Evolutionary conservation across 768 basidiomycete species (phyloP).

Genomic region (Kwoniella shandongensis): DNA sequence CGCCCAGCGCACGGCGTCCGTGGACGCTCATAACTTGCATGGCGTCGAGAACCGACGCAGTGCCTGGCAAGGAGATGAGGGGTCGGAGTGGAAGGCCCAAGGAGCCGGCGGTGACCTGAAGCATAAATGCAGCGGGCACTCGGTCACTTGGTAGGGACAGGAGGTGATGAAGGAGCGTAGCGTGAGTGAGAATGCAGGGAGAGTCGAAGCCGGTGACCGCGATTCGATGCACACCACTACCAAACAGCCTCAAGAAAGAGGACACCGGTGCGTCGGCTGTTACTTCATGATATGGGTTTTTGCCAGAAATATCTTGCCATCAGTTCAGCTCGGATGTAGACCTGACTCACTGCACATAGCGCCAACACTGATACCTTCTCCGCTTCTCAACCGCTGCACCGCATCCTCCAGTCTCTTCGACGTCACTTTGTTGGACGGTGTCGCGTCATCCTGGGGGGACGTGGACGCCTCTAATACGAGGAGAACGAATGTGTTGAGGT

Average conservation of each 20-base stretch:
- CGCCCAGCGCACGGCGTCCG: slow-evolving; percentile 35
- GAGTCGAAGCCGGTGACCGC: slow-evolving; percentile 17
- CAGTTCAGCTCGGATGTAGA: neutral
- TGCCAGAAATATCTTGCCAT: slow-evolving; percentile 36
- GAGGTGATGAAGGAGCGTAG: slow-evolving; percentile 29
- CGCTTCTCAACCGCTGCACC: slow-evolving; percentile 13
- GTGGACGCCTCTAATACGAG: slow-evolving; percentile 35
- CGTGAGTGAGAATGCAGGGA: slow-evolving; percentile 26
- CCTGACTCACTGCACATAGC: slow-evolving; percentile 29
- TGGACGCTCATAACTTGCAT: slow-evolving; percentile 41
- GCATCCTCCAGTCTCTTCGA: slow-evolving; percentile 4
- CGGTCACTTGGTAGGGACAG: slow-evolving; percentile 8
- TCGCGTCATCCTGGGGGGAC: neutral
- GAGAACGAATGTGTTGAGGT: slow-evolving; percentile 40
- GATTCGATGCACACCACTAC: slow-evolving; percentile 35
- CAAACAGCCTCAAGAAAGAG: slow-evolving; percentile 32
- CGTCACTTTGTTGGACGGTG: neutral
- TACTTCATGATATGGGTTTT: slow-evolving; percentile 36
- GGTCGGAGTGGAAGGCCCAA: slow-evolving; percentile 28
- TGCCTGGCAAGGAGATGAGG: slow-evolving; percentile 33
- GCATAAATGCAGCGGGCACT: slow-evolving; percentile 20
- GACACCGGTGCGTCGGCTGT: slow-evolving; percentile 17
- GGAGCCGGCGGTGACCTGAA: slow-evolving; percentile 9
- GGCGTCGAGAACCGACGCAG: slow-evolving; percentile 36
- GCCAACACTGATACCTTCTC: slow-evolving; percentile 24